Base-by-base conservation (phyloP, 805 yeast genomes). In the Ogataea pilisensis region DNA sequence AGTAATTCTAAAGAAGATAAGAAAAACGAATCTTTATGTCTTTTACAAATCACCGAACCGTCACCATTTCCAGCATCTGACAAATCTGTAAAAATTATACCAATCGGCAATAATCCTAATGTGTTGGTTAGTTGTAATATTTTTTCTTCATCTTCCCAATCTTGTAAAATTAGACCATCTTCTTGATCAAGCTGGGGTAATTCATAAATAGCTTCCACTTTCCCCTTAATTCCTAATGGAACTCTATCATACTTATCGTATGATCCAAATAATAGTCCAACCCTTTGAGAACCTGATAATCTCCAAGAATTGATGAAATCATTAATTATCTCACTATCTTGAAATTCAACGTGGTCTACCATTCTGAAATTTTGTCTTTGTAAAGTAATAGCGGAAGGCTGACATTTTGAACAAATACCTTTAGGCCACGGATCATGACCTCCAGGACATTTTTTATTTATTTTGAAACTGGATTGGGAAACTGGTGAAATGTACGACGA, bases 331-430 rank as follows among this genome's bases (percentile, higher is more conserved):
- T 71, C 69, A 38, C 89, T 78, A 43, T 78, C 78, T 19, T 87
- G 79, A 61, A 90, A 86, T 60, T 93, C 99, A 24, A 93, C 93
- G 65, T 93, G 98, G 61, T 93, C 99, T 22, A 95, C 96, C 95
- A 93, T 87, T 53, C 99, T 76, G 62, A 86, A 93, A 27, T 73
- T 69, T 61, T 93, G 99, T 61, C 81, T 89, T 61, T 85, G 95
- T 46, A 93, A 69, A 0, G 98, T 90, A 44, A 93, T 87, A 0
- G 96, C 93, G 1, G 96, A 81, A 1, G 99, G 98, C 63, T 91
- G 98, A 64, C 99, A 91, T 62, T 89, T 87, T 13, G 96, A 85
- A 57, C 99, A 91, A 50, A 93, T 89, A 1, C 97, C 96, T 38
- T 69, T 73, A 1, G 99, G 98, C 88, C 96, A 93, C 7, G 96